phyloP scores from a whole-genome alignment of 225 moss, liverwort and hornwort genomes.

The Neckera pumila region DNA sequence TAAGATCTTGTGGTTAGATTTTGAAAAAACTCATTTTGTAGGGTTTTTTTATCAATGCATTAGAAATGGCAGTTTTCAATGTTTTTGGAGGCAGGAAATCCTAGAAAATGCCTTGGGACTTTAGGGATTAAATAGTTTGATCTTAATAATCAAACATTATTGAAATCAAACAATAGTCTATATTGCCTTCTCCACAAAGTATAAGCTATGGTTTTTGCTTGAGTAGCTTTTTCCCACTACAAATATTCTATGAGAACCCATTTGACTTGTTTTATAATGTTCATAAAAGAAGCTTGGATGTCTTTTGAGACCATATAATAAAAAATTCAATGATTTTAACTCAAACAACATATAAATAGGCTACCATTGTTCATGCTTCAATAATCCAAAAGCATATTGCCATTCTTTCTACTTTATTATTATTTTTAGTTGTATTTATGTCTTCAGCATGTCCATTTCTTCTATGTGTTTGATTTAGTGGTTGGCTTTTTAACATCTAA shows the following conservation, averaged over 20 bases:
- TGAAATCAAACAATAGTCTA: too few relatives aligned
- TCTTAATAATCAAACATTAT: too few relatives aligned
- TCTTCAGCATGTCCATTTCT: neutral
- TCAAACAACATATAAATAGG: neutral
- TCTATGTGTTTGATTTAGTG: neutral
- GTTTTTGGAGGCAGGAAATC: too few relatives aligned
- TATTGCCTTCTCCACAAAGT: too few relatives aligned
- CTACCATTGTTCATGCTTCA: neutral
- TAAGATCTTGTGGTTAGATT: too few relatives aligned
- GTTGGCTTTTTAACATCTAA: neutral
- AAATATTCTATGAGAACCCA: rapidly evolving
- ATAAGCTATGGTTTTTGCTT: too few relatives aligned
- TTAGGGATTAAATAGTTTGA: too few relatives aligned
- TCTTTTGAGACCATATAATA: neutral
- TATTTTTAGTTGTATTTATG: rapidly evolving
- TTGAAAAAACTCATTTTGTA: too few relatives aligned
- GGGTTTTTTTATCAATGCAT: too few relatives aligned
- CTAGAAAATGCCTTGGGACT: too few relatives aligned
- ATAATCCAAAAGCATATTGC: neutral
- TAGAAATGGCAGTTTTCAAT: too few relatives aligned
- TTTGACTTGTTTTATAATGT: neutral
- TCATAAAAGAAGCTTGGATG: neutral
- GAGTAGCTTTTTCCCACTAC: too few relatives aligned
- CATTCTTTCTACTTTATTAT: neutral
- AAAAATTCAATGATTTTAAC: neutral